phyloP scores from a whole-genome alignment of 2,329 filamentous ascomycete genomes.

The Exophiala sideris region DNA sequence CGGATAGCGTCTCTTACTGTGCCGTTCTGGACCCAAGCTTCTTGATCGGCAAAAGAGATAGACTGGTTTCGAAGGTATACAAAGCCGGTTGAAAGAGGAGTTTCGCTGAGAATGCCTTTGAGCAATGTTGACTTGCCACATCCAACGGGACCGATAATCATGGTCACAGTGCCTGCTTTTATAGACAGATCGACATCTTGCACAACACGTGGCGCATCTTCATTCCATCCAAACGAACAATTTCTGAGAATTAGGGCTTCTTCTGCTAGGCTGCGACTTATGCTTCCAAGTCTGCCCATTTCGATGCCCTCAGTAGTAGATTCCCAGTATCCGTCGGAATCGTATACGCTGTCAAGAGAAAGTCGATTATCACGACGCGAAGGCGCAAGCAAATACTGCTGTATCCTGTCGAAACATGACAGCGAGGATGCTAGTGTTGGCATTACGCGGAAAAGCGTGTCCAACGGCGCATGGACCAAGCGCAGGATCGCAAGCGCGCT shows the following conservation, averaged over 20 bases:
- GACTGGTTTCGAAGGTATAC: constrained; percentile 16
- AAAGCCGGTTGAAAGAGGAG: constrained; percentile 15
- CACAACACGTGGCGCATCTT: constrained; percentile 37
- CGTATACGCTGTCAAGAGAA: constrained; percentile 1
- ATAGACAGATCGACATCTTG: constrained; percentile 27
- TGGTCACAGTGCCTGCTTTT: constrained; percentile 18
- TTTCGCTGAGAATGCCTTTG: constrained; percentile 26
- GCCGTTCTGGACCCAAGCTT: constrained; percentile 26
- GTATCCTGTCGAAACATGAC: constrained; percentile 24
- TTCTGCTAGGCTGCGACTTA: not conserved
- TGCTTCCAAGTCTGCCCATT: constrained; percentile 5
- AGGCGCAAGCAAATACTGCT: constrained; percentile 20
- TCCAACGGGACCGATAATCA: constrained; percentile 31
- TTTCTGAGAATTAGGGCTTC: constrained; percentile 35
- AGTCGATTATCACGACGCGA: constrained; percentile 19
- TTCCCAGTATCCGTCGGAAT: not conserved
- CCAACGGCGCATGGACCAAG: constrained; percentile 11
- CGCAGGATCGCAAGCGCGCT: constrained; percentile 23
- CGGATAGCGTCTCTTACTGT: constrained; percentile 28
- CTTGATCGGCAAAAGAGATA: constrained; percentile 25
- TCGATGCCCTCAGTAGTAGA: constrained; percentile 2
- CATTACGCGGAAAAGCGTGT: constrained; percentile 3
- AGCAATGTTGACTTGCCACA: constrained; percentile 29
- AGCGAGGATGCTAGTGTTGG: constrained; percentile 20
- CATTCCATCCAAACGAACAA: constrained; percentile 48